phyloP scores from a whole-genome alignment of 768 basidiomycete genomes.

The Russula virescens region DNA sequence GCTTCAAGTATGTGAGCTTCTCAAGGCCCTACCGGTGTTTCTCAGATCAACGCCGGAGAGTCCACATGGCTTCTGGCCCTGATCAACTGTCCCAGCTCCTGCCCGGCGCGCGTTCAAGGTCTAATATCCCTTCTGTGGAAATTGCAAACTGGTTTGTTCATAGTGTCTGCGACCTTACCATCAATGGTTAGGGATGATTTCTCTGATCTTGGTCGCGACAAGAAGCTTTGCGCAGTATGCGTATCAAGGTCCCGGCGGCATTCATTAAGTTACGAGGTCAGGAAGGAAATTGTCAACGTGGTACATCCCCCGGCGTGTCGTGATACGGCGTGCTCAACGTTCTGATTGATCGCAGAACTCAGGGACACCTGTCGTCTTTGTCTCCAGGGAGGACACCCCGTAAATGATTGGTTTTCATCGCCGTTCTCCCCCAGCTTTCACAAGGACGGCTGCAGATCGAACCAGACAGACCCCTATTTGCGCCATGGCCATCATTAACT shows the following conservation, averaged over 20 bases:
- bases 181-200: slow-evolving; percentile 1
- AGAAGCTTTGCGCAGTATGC: not conserved
- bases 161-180: not conserved
- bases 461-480: slow-evolving; percentile 1
- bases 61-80: not conserved
- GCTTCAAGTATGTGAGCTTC: not conserved
- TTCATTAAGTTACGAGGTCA: not conserved
- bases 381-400: not conserved
- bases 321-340: not conserved
- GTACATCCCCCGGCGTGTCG: not conserved
- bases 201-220: slow-evolving; percentile 2
- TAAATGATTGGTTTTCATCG: slow-evolving; percentile 2
- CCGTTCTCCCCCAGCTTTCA: not conserved
- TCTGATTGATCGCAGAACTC: not conserved
- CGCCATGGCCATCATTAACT: not conserved
- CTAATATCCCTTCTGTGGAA: not conserved
- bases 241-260: slow-evolving; percentile 1
- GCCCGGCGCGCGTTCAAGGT: not conserved
- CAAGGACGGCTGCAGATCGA: slow-evolving; percentile 11
- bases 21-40: slow-evolving; percentile 4
- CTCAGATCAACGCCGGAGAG: not conserved
- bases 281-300: not conserved
- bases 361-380: not conserved
- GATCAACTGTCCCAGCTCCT: not conserved
- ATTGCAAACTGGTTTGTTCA: not conserved